These are phyloP conservation scores for Penicillium polonicum DNA, from an alignment of 2,329 filamentous ascomycete species.

Conservation along the genomic window DNA sequence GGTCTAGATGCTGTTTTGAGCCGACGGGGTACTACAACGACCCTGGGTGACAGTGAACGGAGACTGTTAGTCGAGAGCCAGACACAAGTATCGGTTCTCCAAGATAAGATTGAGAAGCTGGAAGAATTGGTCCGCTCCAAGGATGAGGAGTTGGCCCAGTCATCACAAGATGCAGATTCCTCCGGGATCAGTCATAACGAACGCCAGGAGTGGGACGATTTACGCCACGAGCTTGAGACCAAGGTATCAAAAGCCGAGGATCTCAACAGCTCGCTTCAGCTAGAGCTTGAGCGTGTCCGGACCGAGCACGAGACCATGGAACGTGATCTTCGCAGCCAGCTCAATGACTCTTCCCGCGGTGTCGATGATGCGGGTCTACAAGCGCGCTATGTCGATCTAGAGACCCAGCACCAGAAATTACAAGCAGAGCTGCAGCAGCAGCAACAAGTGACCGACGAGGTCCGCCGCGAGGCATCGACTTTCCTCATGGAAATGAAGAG, in stretches of 20 bases:
- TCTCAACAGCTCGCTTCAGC: slow-evolving; percentile 74
- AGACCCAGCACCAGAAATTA: slow-evolving; percentile 65
- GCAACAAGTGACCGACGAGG: slow-evolving; percentile 79
- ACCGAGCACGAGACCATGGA: slow-evolving; percentile 65
- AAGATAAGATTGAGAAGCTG: slow-evolving; percentile 69
- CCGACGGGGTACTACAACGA: slow-evolving; percentile 50
- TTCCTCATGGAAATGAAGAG: slow-evolving; percentile 87
- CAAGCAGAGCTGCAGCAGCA: slow-evolving; percentile 68
- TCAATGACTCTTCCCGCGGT: slow-evolving; percentile 47
- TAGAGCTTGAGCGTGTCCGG: slow-evolving; percentile 73
- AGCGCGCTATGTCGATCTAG: slow-evolving; percentile 57
- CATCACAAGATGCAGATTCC: slow-evolving; percentile 55
- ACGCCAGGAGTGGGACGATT: slow-evolving; percentile 67
- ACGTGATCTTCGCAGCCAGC: slow-evolving; percentile 61
- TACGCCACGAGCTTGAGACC: slow-evolving; percentile 66
- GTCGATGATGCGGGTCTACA: slow-evolving; percentile 56
- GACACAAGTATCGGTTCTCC: slow-evolving; percentile 70
- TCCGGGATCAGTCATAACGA: slow-evolving; percentile 57
- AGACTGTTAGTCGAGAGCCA: slow-evolving; percentile 78
- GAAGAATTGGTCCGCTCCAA: slow-evolving; percentile 68
- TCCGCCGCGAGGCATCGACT: slow-evolving; percentile 75
- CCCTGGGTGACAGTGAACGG: slow-evolving; percentile 60
- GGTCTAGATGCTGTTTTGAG: slow-evolving; percentile 55
- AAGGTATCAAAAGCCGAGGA: slow-evolving; percentile 72
- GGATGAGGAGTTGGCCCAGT: slow-evolving; percentile 65